phyloP scores from a whole-genome alignment of 1,139 yeast genomes.

The Pneumocystis carinii region DNA sequence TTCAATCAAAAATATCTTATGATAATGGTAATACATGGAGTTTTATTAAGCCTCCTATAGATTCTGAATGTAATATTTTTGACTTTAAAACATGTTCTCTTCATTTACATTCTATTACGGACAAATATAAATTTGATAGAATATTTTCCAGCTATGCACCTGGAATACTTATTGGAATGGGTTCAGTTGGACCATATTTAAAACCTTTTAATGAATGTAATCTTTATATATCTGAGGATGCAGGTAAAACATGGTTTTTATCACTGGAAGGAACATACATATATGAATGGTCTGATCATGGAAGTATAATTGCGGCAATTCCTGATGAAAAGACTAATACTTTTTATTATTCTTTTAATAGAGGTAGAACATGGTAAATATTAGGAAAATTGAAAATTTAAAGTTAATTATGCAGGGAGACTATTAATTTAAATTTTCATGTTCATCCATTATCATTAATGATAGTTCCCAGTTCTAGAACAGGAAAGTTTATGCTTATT shows the following conservation, averaged over 20 bases:
- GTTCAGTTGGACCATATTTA: slow-evolving; percentile 23
- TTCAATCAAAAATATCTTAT: slow-evolving; percentile 36
- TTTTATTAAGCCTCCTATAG: slow-evolving; percentile 30
- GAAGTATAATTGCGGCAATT: slow-evolving; percentile 55
- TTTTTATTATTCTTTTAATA: slow-evolving; percentile 50
- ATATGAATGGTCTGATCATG: slow-evolving; percentile 64
- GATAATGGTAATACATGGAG: slow-evolving; percentile 58
- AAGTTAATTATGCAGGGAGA: slow-evolving; percentile 13
- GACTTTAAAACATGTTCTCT: slow-evolving; percentile 39
- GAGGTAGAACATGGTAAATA: slow-evolving; percentile 49
- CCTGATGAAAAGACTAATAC: slow-evolving; percentile 26
- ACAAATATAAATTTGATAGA: slow-evolving; percentile 41
- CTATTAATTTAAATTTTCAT: slow-evolving; percentile 34
- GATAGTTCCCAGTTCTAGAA: slow-evolving; percentile 63
- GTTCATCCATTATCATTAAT: slow-evolving; percentile 35
- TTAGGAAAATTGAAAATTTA: not conserved
- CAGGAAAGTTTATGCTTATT: slow-evolving; percentile 41
- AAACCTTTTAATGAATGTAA: slow-evolving; percentile 21
- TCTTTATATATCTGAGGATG: slow-evolving; percentile 54
- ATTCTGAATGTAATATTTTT: slow-evolving; percentile 26
- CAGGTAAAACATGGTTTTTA: slow-evolving; percentile 56
- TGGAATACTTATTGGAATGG: slow-evolving; percentile 45
- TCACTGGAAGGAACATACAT: slow-evolving; percentile 41
- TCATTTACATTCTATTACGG: slow-evolving; percentile 38
- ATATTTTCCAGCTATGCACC: slow-evolving; percentile 49